Percentiles rank a stretch among this genome's conserved stretches.
phyloP scores from a whole-genome alignment of 768 basidiomycete species.

The Multifurca ochricompacta region DNA sequence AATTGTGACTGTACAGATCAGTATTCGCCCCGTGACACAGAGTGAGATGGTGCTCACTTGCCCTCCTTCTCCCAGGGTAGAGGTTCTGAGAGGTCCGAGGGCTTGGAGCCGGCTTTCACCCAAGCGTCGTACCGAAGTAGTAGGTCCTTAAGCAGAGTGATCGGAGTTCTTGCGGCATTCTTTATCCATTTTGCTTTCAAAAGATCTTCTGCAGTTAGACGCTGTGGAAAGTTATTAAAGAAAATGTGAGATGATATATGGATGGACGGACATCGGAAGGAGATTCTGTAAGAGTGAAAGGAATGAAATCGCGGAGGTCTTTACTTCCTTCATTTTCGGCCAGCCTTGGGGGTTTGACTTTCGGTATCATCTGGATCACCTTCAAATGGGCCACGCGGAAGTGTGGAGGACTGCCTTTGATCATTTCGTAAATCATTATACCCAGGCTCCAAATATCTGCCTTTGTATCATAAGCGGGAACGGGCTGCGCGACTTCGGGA shows the following conservation, averaged over 20 bases:
- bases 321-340: conserved; percentile 71
- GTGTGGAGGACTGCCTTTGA: conserved; percentile 92
- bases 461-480: conserved; percentile 91
- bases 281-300: conserved; percentile 71
- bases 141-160: conserved; percentile 72
- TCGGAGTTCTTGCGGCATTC: conserved; percentile 52
- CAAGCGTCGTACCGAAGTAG: conserved; percentile 70
- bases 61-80: conserved; percentile 69
- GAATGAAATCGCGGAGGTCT: conserved; percentile 84
- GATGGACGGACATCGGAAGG: conserved; percentile 57
- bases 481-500: conserved; percentile 87
- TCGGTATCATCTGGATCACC: conserved; percentile 86
- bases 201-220: conserved; percentile 85
- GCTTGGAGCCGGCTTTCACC: conserved; percentile 37
- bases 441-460: conserved; percentile 99
- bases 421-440: conserved; percentile 94
- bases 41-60: conserved; percentile 26
- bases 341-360: conserved; percentile 73
- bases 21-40: conserved; percentile 18
- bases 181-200: conserved; percentile 88
- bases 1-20: conserved; percentile 23
- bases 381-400: conserved; percentile 71
- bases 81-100: conserved; percentile 44
- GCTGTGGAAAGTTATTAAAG: conserved; percentile 36
- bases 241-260: background rate